Conservation (phyloP, 2,329 filamentous ascomycete species). For the Penicillium sp. region DNA sequence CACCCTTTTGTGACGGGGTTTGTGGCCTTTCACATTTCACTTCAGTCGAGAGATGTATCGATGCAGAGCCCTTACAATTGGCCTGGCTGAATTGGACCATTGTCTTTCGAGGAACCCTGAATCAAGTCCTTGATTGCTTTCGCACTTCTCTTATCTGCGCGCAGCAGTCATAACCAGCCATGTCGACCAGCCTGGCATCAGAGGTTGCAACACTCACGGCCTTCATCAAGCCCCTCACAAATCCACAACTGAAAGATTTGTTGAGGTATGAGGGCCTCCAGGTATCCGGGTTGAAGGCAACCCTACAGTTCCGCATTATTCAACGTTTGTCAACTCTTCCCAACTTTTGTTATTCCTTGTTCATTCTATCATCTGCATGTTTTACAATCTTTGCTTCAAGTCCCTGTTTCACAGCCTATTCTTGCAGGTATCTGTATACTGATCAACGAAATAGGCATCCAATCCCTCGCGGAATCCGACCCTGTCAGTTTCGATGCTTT, state of each 20-base stretch:
- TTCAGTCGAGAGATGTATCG: conserved; percentile 30
- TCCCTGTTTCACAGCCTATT: not conserved
- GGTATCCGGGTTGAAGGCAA: conserved; percentile 80
- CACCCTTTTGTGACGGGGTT: not conserved
- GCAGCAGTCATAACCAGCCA: conserved; percentile 20
- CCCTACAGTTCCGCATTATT: conserved; percentile 75
- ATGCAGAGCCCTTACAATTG: conserved; percentile 17
- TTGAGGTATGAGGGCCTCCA: conserved; percentile 71
- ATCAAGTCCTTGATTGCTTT: conserved; percentile 16
- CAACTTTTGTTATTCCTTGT: not conserved
- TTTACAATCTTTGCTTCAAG: not conserved
- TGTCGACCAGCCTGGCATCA: conserved; percentile 41
- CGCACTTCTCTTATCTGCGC: conserved; percentile 9
- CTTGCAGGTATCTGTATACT: conserved; percentile 1
- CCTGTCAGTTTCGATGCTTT: conserved; percentile 30
- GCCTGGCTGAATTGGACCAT: conserved; percentile 23
- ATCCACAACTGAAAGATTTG: conserved; percentile 70
- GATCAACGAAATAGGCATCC: conserved; percentile 14
- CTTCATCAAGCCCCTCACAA: conserved; percentile 56
- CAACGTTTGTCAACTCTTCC: conserved; percentile 60
- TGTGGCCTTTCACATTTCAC: not conserved
- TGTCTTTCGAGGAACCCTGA: conserved; percentile 5
- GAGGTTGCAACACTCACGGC: conserved; percentile 44
- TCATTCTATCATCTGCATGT: conserved; percentile 3
- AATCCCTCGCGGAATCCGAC: conserved; percentile 7